Evolutionary conservation across 2,329 filamentous ascomycete species (phyloP).

Genomic region (Dactylonectria macrodidyma): DNA sequence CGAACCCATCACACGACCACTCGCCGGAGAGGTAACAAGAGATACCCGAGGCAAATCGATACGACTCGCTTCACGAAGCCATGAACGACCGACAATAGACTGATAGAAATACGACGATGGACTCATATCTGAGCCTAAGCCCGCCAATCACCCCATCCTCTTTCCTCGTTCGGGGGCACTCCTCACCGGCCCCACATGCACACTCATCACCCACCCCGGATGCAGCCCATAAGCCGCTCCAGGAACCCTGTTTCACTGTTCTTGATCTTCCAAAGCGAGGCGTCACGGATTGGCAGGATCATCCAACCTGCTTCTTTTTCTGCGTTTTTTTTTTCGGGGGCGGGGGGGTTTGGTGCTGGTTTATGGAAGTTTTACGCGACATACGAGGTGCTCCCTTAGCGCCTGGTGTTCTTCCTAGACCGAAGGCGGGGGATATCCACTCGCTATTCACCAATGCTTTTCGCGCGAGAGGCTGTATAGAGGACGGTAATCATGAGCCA

Average conservation of each 20-base stretch:
- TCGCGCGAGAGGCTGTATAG: conserved; percentile 13
- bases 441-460: conserved; percentile 17
- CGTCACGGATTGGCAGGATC: conserved; percentile 42
- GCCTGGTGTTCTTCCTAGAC: not conserved
- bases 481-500: conserved; percentile 14
- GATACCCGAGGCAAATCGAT: conserved; percentile 44
- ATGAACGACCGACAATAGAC: conserved; percentile 46
- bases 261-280: conserved; percentile 44
- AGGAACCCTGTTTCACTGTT: conserved; percentile 23
- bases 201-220: conserved; percentile 17
- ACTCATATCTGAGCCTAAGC: conserved; percentile 26
- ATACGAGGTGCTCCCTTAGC: conserved; percentile 22
- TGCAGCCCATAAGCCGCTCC: conserved; percentile 6
- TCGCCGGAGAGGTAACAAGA: conserved; percentile 35
- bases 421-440: not conserved
- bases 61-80: conserved; percentile 42
- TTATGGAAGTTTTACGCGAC: conserved; percentile 9
- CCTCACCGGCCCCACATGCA: conserved; percentile 21
- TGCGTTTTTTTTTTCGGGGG: conserved; percentile 16
- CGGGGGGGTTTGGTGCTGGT: not conserved
- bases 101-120: conserved; percentile 43
- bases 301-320: conserved; percentile 32
- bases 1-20: conserved; percentile 26
- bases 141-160: conserved; percentile 31
- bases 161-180: conserved; percentile 26